Evolutionary conservation across 352 stramenopile species (phyloP), one percentile per base, ranked within the genome.

Genomic region (Phytopythium kandeliae): DNA sequence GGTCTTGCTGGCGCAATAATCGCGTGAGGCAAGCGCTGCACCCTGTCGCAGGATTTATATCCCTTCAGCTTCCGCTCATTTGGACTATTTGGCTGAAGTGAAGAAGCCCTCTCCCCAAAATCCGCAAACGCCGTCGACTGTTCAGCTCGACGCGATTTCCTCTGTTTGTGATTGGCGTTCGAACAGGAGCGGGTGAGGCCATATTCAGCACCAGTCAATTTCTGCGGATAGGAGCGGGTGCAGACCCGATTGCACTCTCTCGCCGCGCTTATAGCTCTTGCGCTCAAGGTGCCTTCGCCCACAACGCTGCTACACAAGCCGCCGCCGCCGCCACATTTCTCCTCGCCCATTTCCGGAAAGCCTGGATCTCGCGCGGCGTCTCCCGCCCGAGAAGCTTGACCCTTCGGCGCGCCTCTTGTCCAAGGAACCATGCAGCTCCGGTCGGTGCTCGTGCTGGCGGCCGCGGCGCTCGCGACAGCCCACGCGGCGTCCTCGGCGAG

Each of bases 391-490:
- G n/a, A 1, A 26, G 3, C 21, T n/a, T 50, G 28, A 17, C 4
- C 43, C 45, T 28, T 50, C 44, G 28, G 4, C 9, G 4, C 31
- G 6, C 31, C 31, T 35, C 31, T 6, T 15, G 2, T 3, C 31
- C 7, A 26, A 11, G n/a, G 19, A 51, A 19, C 42, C n/a, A 85
- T 85, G 74, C 67, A 82, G 68, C 55, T 76, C 28, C 66, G 62
- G 25, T 62, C 57, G 58, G 21, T 82, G 37, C 51, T 53, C 26
- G 40, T 69, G 33, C 44, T 78, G 25, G 63, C 68, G 12, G 65
- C 70, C 33, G 50, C 57, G 48, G 55, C 71, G 51, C 54, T 65
- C 36, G 44, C 43, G 42, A 44, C 52, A n/a, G 54, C 64, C 50
- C 46, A 54, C 35, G 54, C 65, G 17, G 46, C 35, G 19, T 37